phyloP scores from a whole-genome alignment of 2,329 filamentous ascomycete genomes.

The Ophiostoma ips region DNA sequence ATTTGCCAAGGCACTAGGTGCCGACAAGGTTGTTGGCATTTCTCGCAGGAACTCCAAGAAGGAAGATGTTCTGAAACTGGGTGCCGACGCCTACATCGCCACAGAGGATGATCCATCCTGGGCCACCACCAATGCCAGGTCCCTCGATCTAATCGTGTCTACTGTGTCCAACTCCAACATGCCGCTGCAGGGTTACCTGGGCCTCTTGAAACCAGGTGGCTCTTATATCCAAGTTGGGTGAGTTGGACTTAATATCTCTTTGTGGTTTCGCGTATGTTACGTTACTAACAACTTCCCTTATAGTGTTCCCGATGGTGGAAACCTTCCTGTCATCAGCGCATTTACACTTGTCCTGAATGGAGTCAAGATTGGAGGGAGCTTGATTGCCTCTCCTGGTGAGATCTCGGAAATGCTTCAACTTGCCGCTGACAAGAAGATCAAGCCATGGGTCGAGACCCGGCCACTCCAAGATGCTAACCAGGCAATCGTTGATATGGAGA shows the following conservation, averaged over 20 bases:
- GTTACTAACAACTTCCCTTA: background rate
- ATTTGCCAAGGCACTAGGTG: slow-evolving; percentile 13
- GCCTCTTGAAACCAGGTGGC: slow-evolving; percentile 53
- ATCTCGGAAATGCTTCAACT: slow-evolving; percentile 49
- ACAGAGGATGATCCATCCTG: slow-evolving; percentile 38
- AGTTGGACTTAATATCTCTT: background rate
- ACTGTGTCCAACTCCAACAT: slow-evolving; percentile 42
- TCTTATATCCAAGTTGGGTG: slow-evolving; percentile 50
- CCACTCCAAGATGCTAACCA: slow-evolving; percentile 45
- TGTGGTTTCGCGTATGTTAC: background rate
- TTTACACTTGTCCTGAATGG: slow-evolving; percentile 45
- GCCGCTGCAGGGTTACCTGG: slow-evolving; percentile 49
- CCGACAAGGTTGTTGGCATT: slow-evolving; percentile 12
- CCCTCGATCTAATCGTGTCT: slow-evolving; percentile 43
- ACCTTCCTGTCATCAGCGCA: slow-evolving; percentile 31
- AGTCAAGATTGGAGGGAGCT: slow-evolving; percentile 32
- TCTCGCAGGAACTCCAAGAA: slow-evolving; percentile 10
- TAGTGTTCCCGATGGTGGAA: slow-evolving; percentile 37
- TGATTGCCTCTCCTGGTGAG: slow-evolving; percentile 38
- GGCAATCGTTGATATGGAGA: slow-evolving; percentile 42
- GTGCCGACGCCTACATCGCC: slow-evolving; percentile 16
- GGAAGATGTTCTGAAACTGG: slow-evolving; percentile 10
- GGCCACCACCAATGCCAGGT: slow-evolving; percentile 33
- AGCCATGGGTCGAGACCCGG: slow-evolving; percentile 41
- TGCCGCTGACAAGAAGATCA: slow-evolving; percentile 42